phyloP scores from a whole-genome alignment of 2,329 filamentous ascomycete genomes.

The Ophiognomonia clavigignenti-juglandacearum region DNA sequence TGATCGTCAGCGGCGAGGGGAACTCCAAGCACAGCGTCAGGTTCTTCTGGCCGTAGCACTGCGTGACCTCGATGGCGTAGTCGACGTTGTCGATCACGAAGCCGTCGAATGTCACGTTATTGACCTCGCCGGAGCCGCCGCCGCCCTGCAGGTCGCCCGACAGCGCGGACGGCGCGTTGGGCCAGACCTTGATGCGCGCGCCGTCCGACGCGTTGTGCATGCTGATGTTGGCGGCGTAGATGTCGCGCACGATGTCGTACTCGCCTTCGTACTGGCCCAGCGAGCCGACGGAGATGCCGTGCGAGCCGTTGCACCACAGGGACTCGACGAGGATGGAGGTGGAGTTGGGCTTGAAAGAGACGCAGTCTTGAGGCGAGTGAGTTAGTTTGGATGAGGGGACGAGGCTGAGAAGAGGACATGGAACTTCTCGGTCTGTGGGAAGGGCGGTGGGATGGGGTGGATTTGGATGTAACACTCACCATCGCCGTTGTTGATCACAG shows the following conservation, averaged over 20 bases:
- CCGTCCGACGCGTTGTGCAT: constrained; percentile 59
- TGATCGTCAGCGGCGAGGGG: constrained; percentile 49
- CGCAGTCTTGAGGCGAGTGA: constrained; percentile 46
- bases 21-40: constrained; percentile 55
- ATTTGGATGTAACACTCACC: constrained; percentile 27
- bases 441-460: too few species aligned
- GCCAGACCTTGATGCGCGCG: constrained; percentile 66
- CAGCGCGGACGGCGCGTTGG: constrained; percentile 20
- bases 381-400: background rate
- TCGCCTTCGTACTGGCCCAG: constrained; percentile 62
- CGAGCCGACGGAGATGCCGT: constrained; percentile 69
- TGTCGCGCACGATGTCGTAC: constrained; percentile 63
- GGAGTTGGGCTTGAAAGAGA: constrained; percentile 70
- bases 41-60: constrained; percentile 47
- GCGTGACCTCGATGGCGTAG: constrained; percentile 53
- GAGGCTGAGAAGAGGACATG: too few species aligned
- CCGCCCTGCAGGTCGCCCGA: constrained; percentile 51
- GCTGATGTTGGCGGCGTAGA: constrained; percentile 59
- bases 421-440: background rate
- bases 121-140: constrained; percentile 53
- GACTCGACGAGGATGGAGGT: constrained; percentile 65
- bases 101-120: constrained; percentile 57
- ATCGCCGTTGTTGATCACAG: constrained; percentile 60
- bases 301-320: constrained; percentile 62
- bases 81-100: constrained; percentile 55